These are phyloP conservation scores for Phytophthora hybrid DNA, from an alignment of 352 stramenopile species.

Conservation along the genomic window DNA sequence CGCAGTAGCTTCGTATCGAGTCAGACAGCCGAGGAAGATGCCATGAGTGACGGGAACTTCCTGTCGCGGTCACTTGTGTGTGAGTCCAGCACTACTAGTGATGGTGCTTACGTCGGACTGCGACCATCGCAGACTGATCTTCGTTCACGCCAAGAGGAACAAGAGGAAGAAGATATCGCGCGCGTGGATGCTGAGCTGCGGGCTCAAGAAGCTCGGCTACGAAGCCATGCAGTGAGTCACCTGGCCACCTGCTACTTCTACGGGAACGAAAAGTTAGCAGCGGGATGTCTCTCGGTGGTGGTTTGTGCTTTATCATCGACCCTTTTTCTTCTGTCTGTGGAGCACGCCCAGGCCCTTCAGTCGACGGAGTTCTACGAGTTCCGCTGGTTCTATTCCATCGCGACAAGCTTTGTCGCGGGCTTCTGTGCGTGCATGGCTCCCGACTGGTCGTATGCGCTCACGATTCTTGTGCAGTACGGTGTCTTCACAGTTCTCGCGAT, in stretches of 20 bases:
- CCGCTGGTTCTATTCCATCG: constrained; percentile 48
- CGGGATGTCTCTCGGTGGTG: constrained; percentile 36
- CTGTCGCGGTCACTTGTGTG: constrained; percentile 2
- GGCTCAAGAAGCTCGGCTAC: constrained; percentile 25
- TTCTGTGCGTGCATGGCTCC: constrained; percentile 57
- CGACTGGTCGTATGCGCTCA: constrained; percentile 49
- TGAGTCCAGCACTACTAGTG: not conserved
- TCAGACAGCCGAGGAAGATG: constrained; percentile 11
- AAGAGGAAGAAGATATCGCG: constrained; percentile 35
- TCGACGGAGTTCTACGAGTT: constrained; percentile 60
- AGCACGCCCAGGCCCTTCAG: constrained; percentile 42
- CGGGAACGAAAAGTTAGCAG: constrained; percentile 52
- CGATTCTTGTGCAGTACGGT: constrained; percentile 49
- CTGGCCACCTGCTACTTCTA: constrained; percentile 28
- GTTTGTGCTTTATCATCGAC: constrained; percentile 32
- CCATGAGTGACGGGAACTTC: constrained; percentile 4
- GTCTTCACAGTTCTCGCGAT: constrained; percentile 61
- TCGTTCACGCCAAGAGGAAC: constrained; percentile 23
- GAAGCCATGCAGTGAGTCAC: constrained; percentile 32
- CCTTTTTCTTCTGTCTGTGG: constrained; percentile 38
- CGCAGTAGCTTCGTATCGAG: constrained; percentile 9
- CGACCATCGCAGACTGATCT: constrained; percentile 17
- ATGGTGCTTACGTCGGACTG: not conserved
- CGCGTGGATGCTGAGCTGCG: constrained; percentile 34
- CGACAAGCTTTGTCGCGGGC: constrained; percentile 40